phyloP scores from a whole-genome alignment of 2,329 filamentous ascomycete genomes.

The Chalaropsis thielavioides region DNA sequence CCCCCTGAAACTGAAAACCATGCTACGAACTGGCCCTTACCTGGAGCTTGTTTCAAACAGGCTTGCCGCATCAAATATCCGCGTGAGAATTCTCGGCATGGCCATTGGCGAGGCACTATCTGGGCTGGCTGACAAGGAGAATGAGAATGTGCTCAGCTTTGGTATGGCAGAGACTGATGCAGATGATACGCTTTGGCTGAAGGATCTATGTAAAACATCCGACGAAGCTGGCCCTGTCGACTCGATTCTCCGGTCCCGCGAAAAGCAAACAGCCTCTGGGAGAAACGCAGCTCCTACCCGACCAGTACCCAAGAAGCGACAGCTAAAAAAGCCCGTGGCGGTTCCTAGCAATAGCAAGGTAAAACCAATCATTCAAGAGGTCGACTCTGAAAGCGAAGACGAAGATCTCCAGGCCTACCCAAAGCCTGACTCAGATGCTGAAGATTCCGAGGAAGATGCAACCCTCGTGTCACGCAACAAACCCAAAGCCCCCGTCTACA shows the following conservation, averaged over 20 bases:
- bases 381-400: constrained; percentile 46
- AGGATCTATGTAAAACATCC: constrained; percentile 44
- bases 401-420: constrained; percentile 62
- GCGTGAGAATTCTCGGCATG: constrained; percentile 76
- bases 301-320: constrained; percentile 19
- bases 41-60: constrained; percentile 72
- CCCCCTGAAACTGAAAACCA: constrained; percentile 50
- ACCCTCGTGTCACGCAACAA: constrained; percentile 76
- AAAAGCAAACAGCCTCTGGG: constrained; percentile 13
- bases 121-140: constrained; percentile 50
- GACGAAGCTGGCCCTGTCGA: constrained; percentile 49
- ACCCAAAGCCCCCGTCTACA: constrained; percentile 72
- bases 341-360: constrained; percentile 24
- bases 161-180: constrained; percentile 64
- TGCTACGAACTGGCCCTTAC: constrained; percentile 59
- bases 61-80: constrained; percentile 58
- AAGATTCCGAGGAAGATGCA: constrained; percentile 88
- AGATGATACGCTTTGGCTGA: constrained; percentile 62
- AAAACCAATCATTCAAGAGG: constrained; percentile 48
- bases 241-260: constrained; percentile 29
- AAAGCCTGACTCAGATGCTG: constrained; percentile 75
- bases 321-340: constrained; percentile 24
- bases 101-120: constrained; percentile 63
- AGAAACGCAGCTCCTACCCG: constrained; percentile 14
- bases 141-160: constrained; percentile 65